These are phyloP conservation scores for Agapanthus africanus DNA, from an alignment of 106 monocot genomes.

Conservation along the genomic window DNA sequence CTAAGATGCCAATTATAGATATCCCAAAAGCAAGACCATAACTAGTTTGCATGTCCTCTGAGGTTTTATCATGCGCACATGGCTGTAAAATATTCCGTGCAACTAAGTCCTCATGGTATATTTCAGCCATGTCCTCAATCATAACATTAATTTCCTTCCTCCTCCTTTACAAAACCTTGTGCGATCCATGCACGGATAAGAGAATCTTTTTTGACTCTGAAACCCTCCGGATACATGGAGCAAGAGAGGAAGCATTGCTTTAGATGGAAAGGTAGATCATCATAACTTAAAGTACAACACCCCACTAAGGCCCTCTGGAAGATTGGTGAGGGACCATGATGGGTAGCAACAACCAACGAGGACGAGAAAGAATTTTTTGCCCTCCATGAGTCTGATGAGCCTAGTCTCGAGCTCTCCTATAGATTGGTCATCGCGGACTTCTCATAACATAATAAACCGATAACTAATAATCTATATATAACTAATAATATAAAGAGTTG, in stretches of 20 bases:
- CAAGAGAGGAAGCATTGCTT: slow-evolving; percentile 37
- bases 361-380: slow-evolving; percentile 27
- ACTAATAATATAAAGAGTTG: too few relatives aligned
- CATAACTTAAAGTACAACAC: slow-evolving; percentile 40
- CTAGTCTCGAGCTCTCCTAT: slow-evolving; percentile 9
- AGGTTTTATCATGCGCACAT: neutral
- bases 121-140: slow-evolving; percentile 19
- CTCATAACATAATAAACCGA: neutral
- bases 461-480: too few relatives aligned
- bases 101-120: slow-evolving; percentile 23
- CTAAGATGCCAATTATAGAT: too few relatives aligned
- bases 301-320: slow-evolving; percentile 15
- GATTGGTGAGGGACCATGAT: slow-evolving; percentile 12
- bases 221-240: slow-evolving; percentile 12
- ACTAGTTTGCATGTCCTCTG: too few relatives aligned
- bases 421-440: neutral
- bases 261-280: slow-evolving; percentile 28
- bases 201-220: neutral
- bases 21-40: too few relatives aligned
- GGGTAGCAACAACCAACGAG: too few relatives aligned
- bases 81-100: slow-evolving; percentile 20
- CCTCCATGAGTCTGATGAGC: neutral
- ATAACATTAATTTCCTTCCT: neutral
- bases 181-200: slow-evolving; percentile 19
- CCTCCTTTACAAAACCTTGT: slow-evolving; percentile 17